These are phyloP conservation scores for Neurospora hispaniola DNA, from an alignment of 495 filamentous ascomycete species.

Conservation along the genomic window DNA sequence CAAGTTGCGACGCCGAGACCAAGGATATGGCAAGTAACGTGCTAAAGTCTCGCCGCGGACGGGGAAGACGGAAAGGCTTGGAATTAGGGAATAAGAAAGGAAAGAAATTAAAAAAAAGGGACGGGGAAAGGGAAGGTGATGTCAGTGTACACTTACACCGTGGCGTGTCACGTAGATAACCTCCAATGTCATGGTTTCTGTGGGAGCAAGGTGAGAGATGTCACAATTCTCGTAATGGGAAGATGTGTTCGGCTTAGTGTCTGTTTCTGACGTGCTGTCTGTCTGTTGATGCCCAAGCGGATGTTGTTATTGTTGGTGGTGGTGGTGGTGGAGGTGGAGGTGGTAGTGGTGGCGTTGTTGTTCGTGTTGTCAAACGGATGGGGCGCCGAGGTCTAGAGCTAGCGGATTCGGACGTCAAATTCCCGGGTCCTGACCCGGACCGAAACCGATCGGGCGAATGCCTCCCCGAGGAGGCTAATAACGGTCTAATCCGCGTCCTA, in stretches of 20 bases:
- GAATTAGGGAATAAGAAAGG: not conserved
- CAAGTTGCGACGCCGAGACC: not conserved
- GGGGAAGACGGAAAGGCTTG: not conserved
- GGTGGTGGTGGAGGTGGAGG: too few species aligned
- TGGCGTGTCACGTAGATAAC: constrained; percentile 79
- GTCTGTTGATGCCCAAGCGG: not conserved
- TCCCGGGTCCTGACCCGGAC: not conserved
- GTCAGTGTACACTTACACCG: constrained; percentile 50
- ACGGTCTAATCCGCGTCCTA: not conserved
- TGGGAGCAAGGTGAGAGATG: not conserved
- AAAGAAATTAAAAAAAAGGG: not conserved
- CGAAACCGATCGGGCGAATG: not conserved
- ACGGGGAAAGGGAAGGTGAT: not conserved
- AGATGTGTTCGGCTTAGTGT: not conserved
- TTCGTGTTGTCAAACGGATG: not conserved
- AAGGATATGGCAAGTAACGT: not conserved
- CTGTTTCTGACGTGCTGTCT: not conserved
- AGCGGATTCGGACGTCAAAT: not conserved
- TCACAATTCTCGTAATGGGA: not conserved
- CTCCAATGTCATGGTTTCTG: constrained; percentile 40
- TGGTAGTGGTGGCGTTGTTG: too few species aligned
- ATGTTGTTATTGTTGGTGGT: not conserved
- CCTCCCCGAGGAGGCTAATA: not conserved
- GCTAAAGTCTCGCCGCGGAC: not conserved
- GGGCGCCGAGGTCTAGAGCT: not conserved